Evolutionary conservation across 805 yeast species (phyloP).

Genomic region (Schwanniomyces pseudopolymorphus): DNA sequence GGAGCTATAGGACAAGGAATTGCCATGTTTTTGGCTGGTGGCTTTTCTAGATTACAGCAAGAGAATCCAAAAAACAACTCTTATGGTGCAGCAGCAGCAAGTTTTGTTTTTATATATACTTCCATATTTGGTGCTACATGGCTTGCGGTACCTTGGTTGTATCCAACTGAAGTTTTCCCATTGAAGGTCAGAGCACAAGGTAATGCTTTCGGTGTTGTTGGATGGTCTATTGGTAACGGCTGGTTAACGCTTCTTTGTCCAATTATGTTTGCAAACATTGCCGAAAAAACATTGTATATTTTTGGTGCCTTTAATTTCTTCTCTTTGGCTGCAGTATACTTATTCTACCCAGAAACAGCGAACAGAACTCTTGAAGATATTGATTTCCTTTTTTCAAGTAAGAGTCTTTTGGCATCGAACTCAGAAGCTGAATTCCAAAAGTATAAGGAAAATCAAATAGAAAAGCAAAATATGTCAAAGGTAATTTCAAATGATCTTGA

Average conservation of each 20-base stretch:
- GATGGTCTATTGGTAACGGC: constrained; percentile 31
- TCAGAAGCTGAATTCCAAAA: constrained; percentile 4
- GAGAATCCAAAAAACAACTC: constrained; percentile 16
- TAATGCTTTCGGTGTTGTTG: constrained; percentile 26
- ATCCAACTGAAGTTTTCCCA: constrained; percentile 61
- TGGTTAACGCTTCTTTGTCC: constrained; percentile 38
- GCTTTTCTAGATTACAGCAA: constrained; percentile 16
- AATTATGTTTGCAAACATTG: constrained; percentile 48
- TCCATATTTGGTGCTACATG: constrained; percentile 26
- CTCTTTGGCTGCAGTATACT: constrained; percentile 10
- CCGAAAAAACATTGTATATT: constrained; percentile 46
- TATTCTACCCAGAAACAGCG: constrained; percentile 7
- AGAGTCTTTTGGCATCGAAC: constrained; percentile 6
- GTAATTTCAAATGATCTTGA: not conserved
- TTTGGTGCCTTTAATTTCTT: constrained; percentile 36
- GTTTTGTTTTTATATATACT: constrained; percentile 30
- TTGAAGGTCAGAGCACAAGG: constrained; percentile 41
- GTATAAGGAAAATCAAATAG: not conserved
- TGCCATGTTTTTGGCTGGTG: constrained; percentile 23
- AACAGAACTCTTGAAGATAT: constrained; percentile 11
- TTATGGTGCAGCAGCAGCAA: constrained; percentile 35
- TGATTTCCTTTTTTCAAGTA: constrained; percentile 25
- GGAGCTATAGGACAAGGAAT: constrained; percentile 23
- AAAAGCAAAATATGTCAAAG: not conserved
- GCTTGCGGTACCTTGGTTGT: constrained; percentile 51